Evolutionary conservation across 345 rosid species (phyloP), one percentile per base, ranked within the genome.

Genomic region (Ailanthus altissimus): DNA sequence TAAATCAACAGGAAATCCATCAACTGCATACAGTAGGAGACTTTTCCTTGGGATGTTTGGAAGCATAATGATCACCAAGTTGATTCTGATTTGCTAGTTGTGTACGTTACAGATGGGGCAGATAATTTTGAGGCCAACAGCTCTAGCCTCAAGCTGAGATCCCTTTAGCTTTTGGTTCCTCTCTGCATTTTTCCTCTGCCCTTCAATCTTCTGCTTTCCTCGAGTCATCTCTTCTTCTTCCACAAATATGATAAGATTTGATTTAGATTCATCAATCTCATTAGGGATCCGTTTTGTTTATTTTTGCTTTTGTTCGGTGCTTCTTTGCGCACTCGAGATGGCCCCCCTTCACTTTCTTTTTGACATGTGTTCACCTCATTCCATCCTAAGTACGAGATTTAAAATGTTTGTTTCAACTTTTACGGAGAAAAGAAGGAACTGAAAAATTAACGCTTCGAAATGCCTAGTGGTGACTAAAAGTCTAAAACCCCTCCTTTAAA

Each of bases 121-220:
- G 82, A 54, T 83, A 80, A 81, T 80, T 84, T 91, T 91, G 80
- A 91, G 93, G 28, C 87, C 93, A 28, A 91, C 88, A 62, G 90
- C 93, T 73, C 95, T 77, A 59, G 93, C 93, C 80, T 89, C 93
- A 1, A 91, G 51, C 80, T 91, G 93, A 64, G 95, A 91, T 0
- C 93, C 95, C 64, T 89, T 91, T 1, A 61, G 0, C 79, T 88
- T 91, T 81, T 86, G 91, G 77, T 89, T 91, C 86, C 43, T 88
- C 89, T 91, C 93, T 3, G 93, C 89, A 73, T 89, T 91, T 78
- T 45, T 78, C 68, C n/a, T 89, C 82, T 89, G 95, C 23, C 93
- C 95, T 72, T 91, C 95, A 42, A 91, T 91, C 91, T 91, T 91
- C 88, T 91, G 95, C 84, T 89, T 91, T 50, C 95, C 95, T 76